phyloP scores from a whole-genome alignment of 2,329 filamentous ascomycete species.

The Sporothrix globosa region DNA sequence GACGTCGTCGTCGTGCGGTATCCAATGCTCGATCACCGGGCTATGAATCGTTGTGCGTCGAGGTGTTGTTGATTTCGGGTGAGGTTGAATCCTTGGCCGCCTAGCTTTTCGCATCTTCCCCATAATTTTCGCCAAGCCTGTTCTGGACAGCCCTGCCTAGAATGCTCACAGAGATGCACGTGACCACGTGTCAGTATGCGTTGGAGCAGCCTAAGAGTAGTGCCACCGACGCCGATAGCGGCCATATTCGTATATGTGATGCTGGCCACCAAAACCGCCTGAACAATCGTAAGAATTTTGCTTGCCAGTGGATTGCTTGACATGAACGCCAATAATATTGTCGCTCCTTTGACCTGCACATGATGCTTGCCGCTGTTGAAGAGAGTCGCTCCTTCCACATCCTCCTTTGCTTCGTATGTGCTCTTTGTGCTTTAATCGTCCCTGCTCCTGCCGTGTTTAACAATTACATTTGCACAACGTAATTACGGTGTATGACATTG shows the following conservation, averaged over 20 bases:
- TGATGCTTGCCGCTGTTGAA: no score
- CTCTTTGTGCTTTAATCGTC: no score
- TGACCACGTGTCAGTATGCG: conserved; percentile 24
- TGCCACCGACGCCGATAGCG: conserved; percentile 25
- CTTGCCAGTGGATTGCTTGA: no score
- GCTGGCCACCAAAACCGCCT: not conserved
- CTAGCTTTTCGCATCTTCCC: conserved; percentile 17
- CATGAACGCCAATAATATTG: no score
- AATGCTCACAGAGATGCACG: conserved; percentile 7
- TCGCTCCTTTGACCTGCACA: no score
- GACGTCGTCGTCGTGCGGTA: not conserved
- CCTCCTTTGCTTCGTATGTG: no score
- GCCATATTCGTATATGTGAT: conserved; percentile 29
- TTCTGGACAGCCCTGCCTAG: not conserved
- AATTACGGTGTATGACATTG: no score
- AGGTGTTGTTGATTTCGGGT: not conserved
- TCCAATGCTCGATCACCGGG: not conserved
- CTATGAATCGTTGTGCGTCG: not conserved
- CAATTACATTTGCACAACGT: no score
- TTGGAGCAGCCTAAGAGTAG: no score
- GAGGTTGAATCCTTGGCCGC: conserved; percentile 12
- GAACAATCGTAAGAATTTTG: not conserved
- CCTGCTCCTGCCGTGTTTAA: no score
- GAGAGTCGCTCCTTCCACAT: no score
- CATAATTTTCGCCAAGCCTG: conserved; percentile 17